phyloP scores from a whole-genome alignment of 192 early-diverging fungal species.

The Diversispora epigaea region DNA sequence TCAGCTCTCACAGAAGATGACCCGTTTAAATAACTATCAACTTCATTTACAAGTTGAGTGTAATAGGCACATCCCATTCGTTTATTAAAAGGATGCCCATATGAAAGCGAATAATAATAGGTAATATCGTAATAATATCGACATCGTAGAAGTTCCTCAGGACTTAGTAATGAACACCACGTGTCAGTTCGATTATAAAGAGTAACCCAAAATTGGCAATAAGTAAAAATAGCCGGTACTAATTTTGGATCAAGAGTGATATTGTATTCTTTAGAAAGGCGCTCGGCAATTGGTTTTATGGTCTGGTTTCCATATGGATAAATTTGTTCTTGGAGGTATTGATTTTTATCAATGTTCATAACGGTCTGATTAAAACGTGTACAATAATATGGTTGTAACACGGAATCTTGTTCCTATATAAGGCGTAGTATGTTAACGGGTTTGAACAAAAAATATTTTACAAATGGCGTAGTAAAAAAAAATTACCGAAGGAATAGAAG shows the following conservation, averaged over 20 bases:
- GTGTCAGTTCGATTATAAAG: background rate
- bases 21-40: background rate
- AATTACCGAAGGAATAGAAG: background rate
- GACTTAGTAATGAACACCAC: slow-evolving; percentile 21
- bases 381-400: background rate
- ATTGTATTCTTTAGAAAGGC: background rate
- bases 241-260: background rate
- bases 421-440: background rate
- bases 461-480: background rate
- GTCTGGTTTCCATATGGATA: background rate
- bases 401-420: background rate
- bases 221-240: background rate
- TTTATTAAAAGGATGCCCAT: slow-evolving; percentile 2
- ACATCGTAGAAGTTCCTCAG: background rate
- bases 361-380: background rate
- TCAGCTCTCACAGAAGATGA: background rate
- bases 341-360: background rate
- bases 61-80: background rate
- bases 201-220: background rate
- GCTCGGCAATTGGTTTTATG: background rate
- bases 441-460: too few relatives aligned
- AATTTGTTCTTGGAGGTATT: background rate
- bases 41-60: background rate
- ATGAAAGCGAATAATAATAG: background rate
- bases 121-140: background rate